Evolutionary conservation across 2,329 filamentous ascomycete genomes (phyloP), one percentile per base, ranked within the genome.

Genomic region (Penicillium glabrum): DNA sequence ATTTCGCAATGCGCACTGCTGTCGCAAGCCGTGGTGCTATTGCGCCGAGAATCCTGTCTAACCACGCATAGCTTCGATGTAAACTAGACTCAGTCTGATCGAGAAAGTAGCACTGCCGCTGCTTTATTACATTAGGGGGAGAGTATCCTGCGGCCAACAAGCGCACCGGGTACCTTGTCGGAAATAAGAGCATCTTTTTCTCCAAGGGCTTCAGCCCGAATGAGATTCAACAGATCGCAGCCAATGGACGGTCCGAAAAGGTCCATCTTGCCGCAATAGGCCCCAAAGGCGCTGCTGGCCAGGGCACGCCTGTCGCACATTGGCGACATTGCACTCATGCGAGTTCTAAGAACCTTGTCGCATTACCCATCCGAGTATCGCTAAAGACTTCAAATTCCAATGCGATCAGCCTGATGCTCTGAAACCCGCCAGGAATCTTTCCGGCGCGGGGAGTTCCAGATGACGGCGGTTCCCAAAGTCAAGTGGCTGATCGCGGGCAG

Each of bases 1-100:
- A 52, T 61, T 63, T 65, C 61, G 61, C 63, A 65, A 58, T 61
- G 63, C 63, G 64, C 63, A 65, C 10, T 39, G 51, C 58, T 66
- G 64, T 66, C 64, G 64, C 64, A 67, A 65, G 44, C 57, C 59
- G 56, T 31, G 26, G 61, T 59, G 33, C 44, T 57, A 63, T 66
- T 66, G 64, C 64, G 64, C 64, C 63, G 63, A 66, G 53, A 60
- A 51, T 49, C 59, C 50, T 64, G 52, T 58, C 53, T 57, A 57
- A 63, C 57, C 47, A 53, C 37, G 52, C 43, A 47, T 13, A 35
- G 35, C 14, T 54, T 44, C 11, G 26, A 44, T 31, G 39, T 31
- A 31, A 24, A 51, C 19, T 44, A 27, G 26, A 51, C 37, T 51
- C 11, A n/a, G 19, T 29, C 39, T 41, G 23, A 5, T 50, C n/a